Percentiles rank a stretch among this genome's conserved stretches.
Conservation (phyloP, 2,329 filamentous ascomycete species). For the Ophiostoma perfectum region DNA sequence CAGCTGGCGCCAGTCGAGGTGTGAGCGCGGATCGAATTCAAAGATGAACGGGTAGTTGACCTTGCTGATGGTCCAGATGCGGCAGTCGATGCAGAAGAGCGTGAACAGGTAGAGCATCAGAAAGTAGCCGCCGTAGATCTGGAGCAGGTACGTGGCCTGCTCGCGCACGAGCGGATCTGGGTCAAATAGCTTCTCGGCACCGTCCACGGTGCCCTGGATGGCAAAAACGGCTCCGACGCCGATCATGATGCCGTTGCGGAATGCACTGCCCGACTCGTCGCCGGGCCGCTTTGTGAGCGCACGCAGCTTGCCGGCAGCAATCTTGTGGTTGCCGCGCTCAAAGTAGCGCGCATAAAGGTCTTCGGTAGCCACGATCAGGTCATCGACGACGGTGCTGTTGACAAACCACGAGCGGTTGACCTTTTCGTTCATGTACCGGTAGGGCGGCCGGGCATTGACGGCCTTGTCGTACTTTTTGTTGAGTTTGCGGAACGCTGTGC, state of each 20-base stretch:
- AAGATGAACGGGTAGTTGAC: slow-evolving; percentile 98
- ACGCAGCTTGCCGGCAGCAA: slow-evolving; percentile 81
- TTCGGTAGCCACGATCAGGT: slow-evolving; percentile 73
- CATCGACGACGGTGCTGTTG: slow-evolving; percentile 76
- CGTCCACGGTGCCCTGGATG: slow-evolving; percentile 61
- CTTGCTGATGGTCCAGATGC: slow-evolving; percentile 74
- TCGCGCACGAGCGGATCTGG: slow-evolving; percentile 43
- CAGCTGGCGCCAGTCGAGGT: slow-evolving; percentile 84
- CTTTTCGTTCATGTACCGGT: slow-evolving; percentile 83
- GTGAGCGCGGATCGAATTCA: slow-evolving; percentile 83
- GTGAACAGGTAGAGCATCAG: slow-evolving; percentile 72
- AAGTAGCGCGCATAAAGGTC: slow-evolving; percentile 94
- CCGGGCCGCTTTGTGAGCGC: slow-evolving; percentile 57
- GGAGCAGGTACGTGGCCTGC: slow-evolving; percentile 65
- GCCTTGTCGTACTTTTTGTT: slow-evolving; percentile 99
- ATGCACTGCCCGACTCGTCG: slow-evolving; percentile 54
- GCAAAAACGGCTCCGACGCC: slow-evolving; percentile 62
- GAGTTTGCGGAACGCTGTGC: slow-evolving; percentile 91
- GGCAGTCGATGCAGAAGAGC: slow-evolving; percentile 81
- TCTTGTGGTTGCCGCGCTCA: slow-evolving; percentile 85
- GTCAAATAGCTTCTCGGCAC: slow-evolving; percentile 47
- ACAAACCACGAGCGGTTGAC: slow-evolving; percentile 91
- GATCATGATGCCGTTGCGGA: slow-evolving; percentile 60
- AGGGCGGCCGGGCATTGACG: slow-evolving; percentile 67
- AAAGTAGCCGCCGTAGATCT: slow-evolving; percentile 92